A percentile compares a stretch with the other conserved stretches of the same genome.
Conservation (phyloP, 139 green algal genomes). For the Chlorella sp. region DNA sequence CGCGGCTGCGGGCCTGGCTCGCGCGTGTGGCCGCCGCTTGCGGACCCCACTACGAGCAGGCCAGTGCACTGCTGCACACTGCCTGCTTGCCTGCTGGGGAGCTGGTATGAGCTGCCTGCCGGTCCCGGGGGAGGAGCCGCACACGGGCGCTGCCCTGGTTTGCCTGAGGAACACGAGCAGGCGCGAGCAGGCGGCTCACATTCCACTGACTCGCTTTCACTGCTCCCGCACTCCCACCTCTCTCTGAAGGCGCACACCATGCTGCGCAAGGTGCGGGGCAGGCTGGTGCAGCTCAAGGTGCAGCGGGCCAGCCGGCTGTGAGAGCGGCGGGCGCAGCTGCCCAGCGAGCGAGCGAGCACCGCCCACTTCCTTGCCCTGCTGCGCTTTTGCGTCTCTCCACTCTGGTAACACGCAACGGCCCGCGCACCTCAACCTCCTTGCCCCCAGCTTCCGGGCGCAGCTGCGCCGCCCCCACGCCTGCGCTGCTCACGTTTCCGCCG, state of each 20-base stretch:
- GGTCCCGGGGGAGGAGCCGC: neutral
- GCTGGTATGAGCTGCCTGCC: neutral
- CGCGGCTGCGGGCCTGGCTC: slow-evolving; percentile 17
- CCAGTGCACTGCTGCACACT: neutral
- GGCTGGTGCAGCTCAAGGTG: slow-evolving; percentile 8
- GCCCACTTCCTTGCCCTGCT: too few species aligned
- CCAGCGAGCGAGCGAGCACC: neutral
- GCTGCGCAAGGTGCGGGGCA: slow-evolving; percentile 20
- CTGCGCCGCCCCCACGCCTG: too few species aligned
- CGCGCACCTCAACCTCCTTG: too few species aligned
- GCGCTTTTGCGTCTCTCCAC: too few species aligned
- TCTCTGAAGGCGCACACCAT: slow-evolving; percentile 10
- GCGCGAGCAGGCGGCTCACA: neutral
- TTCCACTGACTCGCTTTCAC: neutral
- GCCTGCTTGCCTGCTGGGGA: neutral
- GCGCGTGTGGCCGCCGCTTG: neutral
- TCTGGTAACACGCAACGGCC: too few species aligned
- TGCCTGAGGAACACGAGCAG: too few species aligned
- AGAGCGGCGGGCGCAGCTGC: neutral
- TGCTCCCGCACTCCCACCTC: neutral
- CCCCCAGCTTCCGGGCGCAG: too few species aligned
- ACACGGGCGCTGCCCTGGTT: too few species aligned
- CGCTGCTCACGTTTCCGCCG: too few species aligned
- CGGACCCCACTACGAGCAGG: slow-evolving; percentile 23
- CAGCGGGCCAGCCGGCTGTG: slow-evolving; percentile 20